Evolutionary conservation across 768 basidiomycete genomes (phyloP), one percentile per base, ranked within the genome.

Genomic region (Russula vinacea): DNA sequence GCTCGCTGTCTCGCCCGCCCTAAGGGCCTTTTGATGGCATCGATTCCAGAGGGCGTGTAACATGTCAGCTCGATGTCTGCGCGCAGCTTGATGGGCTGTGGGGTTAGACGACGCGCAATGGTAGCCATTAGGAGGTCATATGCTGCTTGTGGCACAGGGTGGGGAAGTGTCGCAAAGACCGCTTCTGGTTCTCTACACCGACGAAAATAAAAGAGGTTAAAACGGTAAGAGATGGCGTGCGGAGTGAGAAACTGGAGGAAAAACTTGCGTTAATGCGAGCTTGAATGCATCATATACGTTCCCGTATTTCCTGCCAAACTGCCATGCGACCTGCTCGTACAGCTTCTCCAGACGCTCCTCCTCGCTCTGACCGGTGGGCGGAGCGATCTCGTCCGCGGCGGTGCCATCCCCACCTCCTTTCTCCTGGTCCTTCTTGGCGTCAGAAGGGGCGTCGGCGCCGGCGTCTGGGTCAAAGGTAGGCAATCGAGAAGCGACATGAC

Each of bases 281-380:
- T 98, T 98, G 82, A 98, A 99, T 0, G 96, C 96, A 74, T 98
- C 97, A 75, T 97, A 96, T 0, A 95, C 84, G 74, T 98, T 95
- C 1, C 95, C 94, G 69, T 94, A 99, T 73, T 87, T 91, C 75
- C 84, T 84, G 17, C 90, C 91, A 39, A 98, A 80, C 3, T 95
- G 96, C 95, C 96, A 99, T 1, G 84, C 92, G 64, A 98, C 84
- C 65, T 88, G 81, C 17, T 96, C 94, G 74, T 98, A 98, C 42
- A 99, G 76, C 69, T 82, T 81, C 73, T 97, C 94, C 56, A 97
- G 79, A 50, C 85, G 82, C 65, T 88, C 86, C 69, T 92, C 91
- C 71, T 92, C 92, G 69, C 83, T 88, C 22, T 78, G 75, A 9
- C 74, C 78, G 14, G 73, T 73, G 7, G 72, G 71, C 5, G 72